Base-by-base conservation (phyloP, 2,329 filamentous ascomycete species). In the Aspergillus fumigatus region DNA sequence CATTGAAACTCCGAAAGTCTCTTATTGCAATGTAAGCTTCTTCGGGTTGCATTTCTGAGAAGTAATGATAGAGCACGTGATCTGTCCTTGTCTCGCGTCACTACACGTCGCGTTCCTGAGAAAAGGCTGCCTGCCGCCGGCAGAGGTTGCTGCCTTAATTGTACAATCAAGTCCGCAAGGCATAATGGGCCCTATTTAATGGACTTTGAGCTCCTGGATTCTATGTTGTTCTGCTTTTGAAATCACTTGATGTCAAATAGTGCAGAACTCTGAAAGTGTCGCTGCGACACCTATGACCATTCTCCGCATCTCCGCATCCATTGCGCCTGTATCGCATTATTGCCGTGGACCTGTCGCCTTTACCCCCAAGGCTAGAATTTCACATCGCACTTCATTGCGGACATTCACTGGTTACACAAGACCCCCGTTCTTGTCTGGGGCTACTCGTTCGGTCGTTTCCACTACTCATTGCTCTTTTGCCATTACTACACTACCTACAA, bases 41-140 rank as follows among this genome's bases (percentile, higher is more conserved):
- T 2, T 27, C 38, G 41, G 25, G 32, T 32, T 26, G 26, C 48
- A 23, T 38, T 17, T 3, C 14, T 3, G 32, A 35, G 14, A 4
- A 11, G 10, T 5, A 3, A 26, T 5, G 7, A 23, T 4, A 11
- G 23, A 7, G 21, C 62, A 66, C 64, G 62, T 65, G 64, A 62
- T 19, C 17, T 32, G 35, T 57, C 55, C 55, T 48, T 23, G 57
- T 53, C 40, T 59, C 62, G 64, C 62, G 64, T 64, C 59, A 61
- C 56, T 60, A 62, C 61, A 58, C 62, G 63, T 64, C 59, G 59
- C 54, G 59, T 59, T 53, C 27, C 51, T 48, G 54, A 48, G 50
- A 48, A 48, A 47, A 53, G 50, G 59, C 48, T 40, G 50, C 51
- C 54, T 52, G 53, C 41, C 41, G 53, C 32, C 35, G 25, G 25